A percentile compares a stretch with the other conserved stretches of the same genome.
Conservation (phyloP, 495 filamentous ascomycete species). For the Xylaria nigripes region DNA sequence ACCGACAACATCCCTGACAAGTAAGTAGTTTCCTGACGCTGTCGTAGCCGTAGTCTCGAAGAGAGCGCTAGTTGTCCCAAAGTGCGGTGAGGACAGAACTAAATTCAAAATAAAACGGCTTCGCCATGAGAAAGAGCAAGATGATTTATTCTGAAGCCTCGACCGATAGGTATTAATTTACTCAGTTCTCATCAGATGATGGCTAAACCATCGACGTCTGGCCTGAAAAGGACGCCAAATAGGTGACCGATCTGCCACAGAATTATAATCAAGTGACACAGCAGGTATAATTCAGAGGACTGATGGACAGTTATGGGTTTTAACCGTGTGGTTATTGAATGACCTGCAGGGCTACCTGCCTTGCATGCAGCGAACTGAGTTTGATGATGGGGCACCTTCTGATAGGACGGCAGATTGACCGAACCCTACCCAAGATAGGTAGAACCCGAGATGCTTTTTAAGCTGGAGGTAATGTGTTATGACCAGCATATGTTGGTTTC, state of each 20-base stretch:
- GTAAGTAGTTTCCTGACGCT: neutral
- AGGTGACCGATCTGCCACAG: constrained; percentile 17
- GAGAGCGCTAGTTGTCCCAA: neutral
- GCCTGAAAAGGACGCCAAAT: neutral
- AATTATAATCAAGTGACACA: neutral
- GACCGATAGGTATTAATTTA: neutral
- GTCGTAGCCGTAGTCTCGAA: neutral
- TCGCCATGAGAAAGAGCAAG: neutral
- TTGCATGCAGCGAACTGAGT: constrained; percentile 22
- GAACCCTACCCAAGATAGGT: neutral
- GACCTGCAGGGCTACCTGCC: constrained; percentile 15
- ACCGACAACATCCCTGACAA: neutral
- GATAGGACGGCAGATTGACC: constrained; percentile 16
- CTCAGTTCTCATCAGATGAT: neutral
- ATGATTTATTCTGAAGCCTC: neutral
- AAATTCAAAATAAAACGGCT: neutral
- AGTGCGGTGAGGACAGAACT: neutral
- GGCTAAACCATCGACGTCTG: neutral
- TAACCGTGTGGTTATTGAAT: constrained; percentile 13
- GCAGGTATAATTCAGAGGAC: neutral
- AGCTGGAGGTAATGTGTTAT: constrained; percentile 1
- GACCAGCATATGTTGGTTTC: neutral
- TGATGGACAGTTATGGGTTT: constrained; percentile 15
- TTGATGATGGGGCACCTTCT: constrained; percentile 25
- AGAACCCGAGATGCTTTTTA: constrained; percentile 15